These are phyloP conservation scores for Lactifluus rugatus DNA, from an alignment of 768 basidiomycete species.

Conservation along the genomic window DNA sequence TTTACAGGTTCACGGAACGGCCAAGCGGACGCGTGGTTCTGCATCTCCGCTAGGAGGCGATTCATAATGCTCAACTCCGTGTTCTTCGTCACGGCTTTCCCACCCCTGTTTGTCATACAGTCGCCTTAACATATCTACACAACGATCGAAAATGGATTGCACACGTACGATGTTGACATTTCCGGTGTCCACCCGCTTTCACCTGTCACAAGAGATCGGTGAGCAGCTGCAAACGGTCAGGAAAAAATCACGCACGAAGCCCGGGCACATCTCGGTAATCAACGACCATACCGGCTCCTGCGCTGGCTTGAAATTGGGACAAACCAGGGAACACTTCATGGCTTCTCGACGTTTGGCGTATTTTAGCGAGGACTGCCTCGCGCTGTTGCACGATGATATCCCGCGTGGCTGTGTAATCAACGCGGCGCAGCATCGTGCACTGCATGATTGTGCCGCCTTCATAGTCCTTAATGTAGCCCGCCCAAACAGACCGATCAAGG, in stretches of 20 bases:
- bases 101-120: slow-evolving; percentile 21
- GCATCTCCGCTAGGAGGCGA: slow-evolving; percentile 67
- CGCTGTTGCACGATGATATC: slow-evolving; percentile 72
- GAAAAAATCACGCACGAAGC: slow-evolving; percentile 45
- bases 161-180: slow-evolving; percentile 60
- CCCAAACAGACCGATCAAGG: slow-evolving; percentile 86
- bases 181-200: slow-evolving; percentile 91
- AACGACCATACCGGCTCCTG: slow-evolving; percentile 39
- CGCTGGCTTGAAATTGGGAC: slow-evolving; percentile 58
- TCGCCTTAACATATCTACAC: neutral
- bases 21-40: slow-evolving; percentile 75
- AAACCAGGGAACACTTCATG: slow-evolving; percentile 79
- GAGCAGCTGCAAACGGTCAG: slow-evolving; percentile 1
- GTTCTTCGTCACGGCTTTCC: slow-evolving; percentile 41
- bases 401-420: slow-evolving; percentile 79
- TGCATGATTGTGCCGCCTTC: slow-evolving; percentile 99
- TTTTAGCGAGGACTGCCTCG: slow-evolving; percentile 83
- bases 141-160: slow-evolving; percentile 1
- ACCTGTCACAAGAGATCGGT: slow-evolving; percentile 33
- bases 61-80: slow-evolving; percentile 61
- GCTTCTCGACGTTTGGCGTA: slow-evolving; percentile 76
- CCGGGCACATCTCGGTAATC: slow-evolving; percentile 83
- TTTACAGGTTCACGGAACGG: slow-evolving; percentile 80
- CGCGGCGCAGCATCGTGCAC: slow-evolving; percentile 87
- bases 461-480: slow-evolving; percentile 99